Base-by-base conservation (phyloP, 78 protist genomes). In the Speleostelium caveatum region DNA sequence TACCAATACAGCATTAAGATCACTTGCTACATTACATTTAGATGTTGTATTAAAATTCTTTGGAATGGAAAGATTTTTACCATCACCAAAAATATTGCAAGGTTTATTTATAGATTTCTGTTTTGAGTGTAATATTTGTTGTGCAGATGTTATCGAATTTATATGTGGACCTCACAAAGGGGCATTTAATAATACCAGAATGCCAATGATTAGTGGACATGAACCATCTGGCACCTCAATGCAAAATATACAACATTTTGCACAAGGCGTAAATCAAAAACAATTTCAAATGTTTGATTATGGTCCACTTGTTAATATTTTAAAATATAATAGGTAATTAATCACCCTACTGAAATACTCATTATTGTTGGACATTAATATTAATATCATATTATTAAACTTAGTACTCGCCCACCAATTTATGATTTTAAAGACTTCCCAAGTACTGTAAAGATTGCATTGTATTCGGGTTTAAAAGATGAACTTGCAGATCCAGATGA, bases 401-500 rank as follows among this genome's bases (percentile, higher is more conserved):
- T n/a, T 45, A 19, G 19, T 14, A 16, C 12, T 22, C 38, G 51
- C 1, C 90, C 96, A 41, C 94, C 96, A 8, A 24, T 61, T 21
- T 87, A 87, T 32, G 33, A 58, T 61, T 19, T 83, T 16, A 7
- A 28, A 24, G 26, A 71, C 5, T 39, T 94, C 51, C 79, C 88
- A 53, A 42, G 60, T 8, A 30, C 51, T 22, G 79, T 69, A 1
- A 77, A 53, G 41, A 61, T 83, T 30, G 92, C 80, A 8, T 30
- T 94, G 16, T 83, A 61, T 35, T 38, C 72, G 62, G 96, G 96
- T n/a, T 71, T 88, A 26, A 21, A 33, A 0, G 96, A 94, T 87
- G 77, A 60, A 16, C 63, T 94, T 22, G 96, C 96, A 17, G 96
- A 87, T 45, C 86, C 92, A n/a, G 6, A 49, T 2, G 96, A 94